Evolutionary conservation across 140 eudicot genomes (phyloP).

Genomic region (Anethum foeniculum): DNA sequence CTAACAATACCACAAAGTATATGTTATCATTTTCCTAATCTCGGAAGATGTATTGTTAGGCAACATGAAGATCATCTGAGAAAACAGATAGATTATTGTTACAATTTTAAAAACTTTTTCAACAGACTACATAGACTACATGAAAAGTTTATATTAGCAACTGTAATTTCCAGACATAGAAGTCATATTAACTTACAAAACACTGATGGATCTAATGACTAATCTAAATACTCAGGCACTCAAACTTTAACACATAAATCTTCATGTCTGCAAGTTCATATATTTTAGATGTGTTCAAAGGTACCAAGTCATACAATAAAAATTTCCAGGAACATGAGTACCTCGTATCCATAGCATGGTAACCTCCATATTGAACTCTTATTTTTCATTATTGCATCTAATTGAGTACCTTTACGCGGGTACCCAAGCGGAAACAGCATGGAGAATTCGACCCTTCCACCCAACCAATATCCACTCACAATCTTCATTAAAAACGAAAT

Average conservation of each 20-base stretch:
- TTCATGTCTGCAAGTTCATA: conserved; percentile 1
- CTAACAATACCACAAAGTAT: not conserved
- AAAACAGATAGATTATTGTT: not conserved
- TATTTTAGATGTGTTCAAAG: not conserved
- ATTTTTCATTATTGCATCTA: not conserved
- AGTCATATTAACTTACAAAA: not conserved
- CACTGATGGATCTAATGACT: not conserved
- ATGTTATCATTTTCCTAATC: not conserved
- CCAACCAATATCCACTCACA: not conserved
- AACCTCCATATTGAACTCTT: not conserved
- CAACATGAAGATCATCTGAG: not conserved
- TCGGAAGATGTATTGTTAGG: not conserved
- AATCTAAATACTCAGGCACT: not conserved
- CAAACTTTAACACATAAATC: not conserved
- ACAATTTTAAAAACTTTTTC: not conserved
- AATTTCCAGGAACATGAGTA: not conserved
- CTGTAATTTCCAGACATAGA: not conserved
- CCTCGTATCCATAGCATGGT: not conserved
- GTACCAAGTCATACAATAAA: not conserved
- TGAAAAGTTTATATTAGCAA: not conserved
- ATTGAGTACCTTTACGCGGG: not conserved
- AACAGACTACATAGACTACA: not conserved
- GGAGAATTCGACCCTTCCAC: conserved; percentile 9
- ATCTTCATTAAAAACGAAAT: conserved; percentile 4
- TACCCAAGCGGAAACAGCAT: conserved; percentile 8